Evolutionary conservation across 768 basidiomycete genomes (phyloP).

Genomic region (Rhodotorula taiwanensis): DNA sequence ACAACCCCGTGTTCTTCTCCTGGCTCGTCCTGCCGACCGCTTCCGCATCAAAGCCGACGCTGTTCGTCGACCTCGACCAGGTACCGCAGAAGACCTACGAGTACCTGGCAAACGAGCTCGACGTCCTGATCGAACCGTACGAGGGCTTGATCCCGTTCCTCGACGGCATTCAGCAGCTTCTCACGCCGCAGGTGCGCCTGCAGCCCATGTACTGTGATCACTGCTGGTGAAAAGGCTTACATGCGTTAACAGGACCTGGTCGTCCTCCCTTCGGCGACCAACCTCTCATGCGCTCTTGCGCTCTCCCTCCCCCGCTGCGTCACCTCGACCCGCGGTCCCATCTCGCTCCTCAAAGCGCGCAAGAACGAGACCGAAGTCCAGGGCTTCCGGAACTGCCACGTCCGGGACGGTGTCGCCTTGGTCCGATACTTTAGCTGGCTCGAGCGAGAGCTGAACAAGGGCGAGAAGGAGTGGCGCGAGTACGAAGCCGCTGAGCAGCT

Average conservation of each 20-base stretch:
- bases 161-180: slow-evolving; percentile 44
- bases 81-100: slow-evolving; percentile 52
- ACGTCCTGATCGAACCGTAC: slow-evolving; percentile 66
- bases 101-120: slow-evolving; percentile 50
- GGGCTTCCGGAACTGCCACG: slow-evolving; percentile 81
- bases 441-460: slow-evolving; percentile 67
- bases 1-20: slow-evolving; percentile 72
- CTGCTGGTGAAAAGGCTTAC: no score
- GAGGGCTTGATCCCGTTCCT: slow-evolving; percentile 61
- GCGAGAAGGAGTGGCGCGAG: slow-evolving; percentile 58
- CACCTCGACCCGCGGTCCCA: slow-evolving; percentile 54
- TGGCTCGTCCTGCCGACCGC: slow-evolving; percentile 64
- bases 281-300: slow-evolving; percentile 71
- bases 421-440: slow-evolving; percentile 83
- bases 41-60: slow-evolving; percentile 48
- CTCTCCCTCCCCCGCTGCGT: slow-evolving; percentile 61
- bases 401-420: slow-evolving; percentile 82
- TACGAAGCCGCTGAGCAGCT: slow-evolving; percentile 71
- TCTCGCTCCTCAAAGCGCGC: slow-evolving; percentile 43
- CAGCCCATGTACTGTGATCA: no score
- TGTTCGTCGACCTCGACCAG: slow-evolving; percentile 63
- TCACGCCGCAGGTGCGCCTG: slow-evolving; percentile 43
- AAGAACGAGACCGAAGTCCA: slow-evolving; percentile 58
- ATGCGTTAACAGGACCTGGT: slow-evolving; percentile 45
- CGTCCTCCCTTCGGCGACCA: slow-evolving; percentile 68